These are phyloP conservation scores for Penicillium sp. DNA, from an alignment of 2,329 filamentous ascomycete species.

Conservation along the genomic window DNA sequence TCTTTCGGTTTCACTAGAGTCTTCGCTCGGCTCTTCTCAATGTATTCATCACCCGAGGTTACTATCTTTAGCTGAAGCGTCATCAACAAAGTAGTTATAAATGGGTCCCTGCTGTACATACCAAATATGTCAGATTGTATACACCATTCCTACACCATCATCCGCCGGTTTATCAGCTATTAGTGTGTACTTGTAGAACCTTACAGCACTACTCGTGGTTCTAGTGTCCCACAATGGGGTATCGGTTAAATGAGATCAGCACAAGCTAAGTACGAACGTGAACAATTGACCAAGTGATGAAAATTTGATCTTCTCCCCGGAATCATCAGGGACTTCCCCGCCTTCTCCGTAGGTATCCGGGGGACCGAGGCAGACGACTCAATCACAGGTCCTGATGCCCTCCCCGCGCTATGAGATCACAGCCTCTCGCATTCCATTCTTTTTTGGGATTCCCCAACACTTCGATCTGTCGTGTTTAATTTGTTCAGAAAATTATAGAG, in stretches of 20 bases:
- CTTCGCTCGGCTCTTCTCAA: too few relatives aligned
- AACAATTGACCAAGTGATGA: neutral
- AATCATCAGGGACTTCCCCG: neutral
- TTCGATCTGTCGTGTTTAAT: neutral
- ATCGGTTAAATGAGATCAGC: neutral
- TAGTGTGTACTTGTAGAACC: too few relatives aligned
- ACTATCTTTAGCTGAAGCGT: too few relatives aligned
- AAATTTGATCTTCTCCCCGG: neutral
- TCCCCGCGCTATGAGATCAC: neutral
- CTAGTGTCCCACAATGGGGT: neutral
- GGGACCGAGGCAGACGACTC: neutral
- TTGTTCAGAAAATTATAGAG: neutral
- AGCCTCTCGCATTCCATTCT: neutral
- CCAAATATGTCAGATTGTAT: too few relatives aligned
- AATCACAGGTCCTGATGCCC: neutral
- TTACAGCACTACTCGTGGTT: too few relatives aligned
- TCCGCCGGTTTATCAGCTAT: too few relatives aligned
- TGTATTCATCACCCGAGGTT: too few relatives aligned
- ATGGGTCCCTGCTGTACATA: too few relatives aligned
- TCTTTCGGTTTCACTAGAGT: too few relatives aligned
- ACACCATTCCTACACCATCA: too few relatives aligned
- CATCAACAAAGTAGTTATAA: too few relatives aligned
- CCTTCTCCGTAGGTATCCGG: neutral
- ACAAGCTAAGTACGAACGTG: neutral
- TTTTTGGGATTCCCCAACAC: neutral